phyloP scores from a whole-genome alignment of 257 asterid species.

The Scutellaria barbata region DNA sequence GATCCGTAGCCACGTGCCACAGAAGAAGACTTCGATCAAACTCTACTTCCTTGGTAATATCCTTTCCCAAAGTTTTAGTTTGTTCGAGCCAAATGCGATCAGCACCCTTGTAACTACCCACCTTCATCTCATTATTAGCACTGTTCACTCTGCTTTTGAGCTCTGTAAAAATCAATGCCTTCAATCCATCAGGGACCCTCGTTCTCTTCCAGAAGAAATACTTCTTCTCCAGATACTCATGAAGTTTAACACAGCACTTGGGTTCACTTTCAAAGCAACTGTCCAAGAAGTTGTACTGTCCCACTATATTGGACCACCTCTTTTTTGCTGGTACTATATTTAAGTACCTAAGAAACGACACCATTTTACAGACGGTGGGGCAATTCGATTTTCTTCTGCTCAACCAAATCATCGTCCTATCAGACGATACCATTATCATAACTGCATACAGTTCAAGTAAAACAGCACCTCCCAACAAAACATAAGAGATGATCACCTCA shows the following conservation, averaged over 20 bases:
- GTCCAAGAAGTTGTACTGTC: constrained; percentile 36
- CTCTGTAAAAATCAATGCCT: constrained; percentile 15
- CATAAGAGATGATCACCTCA: constrained; percentile 30
- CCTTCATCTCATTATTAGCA: not conserved
- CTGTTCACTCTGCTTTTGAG: not conserved
- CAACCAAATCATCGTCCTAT: constrained; percentile 26
- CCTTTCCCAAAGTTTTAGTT: too few relatives aligned
- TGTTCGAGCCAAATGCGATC: too few relatives aligned
- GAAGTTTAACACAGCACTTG: not conserved
- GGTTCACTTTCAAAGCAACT: constrained; percentile 28
- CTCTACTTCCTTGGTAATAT: constrained; percentile 22
- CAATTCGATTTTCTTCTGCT: not conserved
- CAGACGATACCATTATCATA: constrained; percentile 11
- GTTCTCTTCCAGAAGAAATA: not conserved
- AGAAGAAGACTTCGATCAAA: constrained; percentile 39
- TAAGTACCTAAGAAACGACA: too few relatives aligned
- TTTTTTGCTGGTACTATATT: too few relatives aligned
- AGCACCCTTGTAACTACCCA: too few relatives aligned
- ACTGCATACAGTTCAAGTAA: constrained; percentile 36
- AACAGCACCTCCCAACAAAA: constrained; percentile 33
- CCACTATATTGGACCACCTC: constrained; percentile 42
- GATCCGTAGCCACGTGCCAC: constrained; percentile 45
- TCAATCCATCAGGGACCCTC: constrained; percentile 3
- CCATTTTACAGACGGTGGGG: too few relatives aligned
- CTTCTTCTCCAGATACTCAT: constrained; percentile 3